Evolutionary conservation across 768 basidiomycete genomes (phyloP), one percentile per base, ranked within the genome.

Genomic region (Boletellus emodensis): DNA sequence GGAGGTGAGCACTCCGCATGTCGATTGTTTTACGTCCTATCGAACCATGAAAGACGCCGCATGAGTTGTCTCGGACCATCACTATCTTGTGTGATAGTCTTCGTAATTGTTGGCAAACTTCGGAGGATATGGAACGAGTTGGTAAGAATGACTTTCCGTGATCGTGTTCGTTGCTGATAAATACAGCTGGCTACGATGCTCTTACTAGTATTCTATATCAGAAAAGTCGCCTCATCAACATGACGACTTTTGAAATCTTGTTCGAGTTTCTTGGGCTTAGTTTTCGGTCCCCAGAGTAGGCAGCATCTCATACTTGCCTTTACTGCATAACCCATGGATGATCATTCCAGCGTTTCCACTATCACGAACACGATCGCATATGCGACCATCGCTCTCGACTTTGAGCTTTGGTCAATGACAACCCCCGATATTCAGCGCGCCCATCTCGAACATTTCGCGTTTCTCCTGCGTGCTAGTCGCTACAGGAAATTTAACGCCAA

Each of bases 101-200:
- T 40, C 81, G 81, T 55, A 85, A 87, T 57, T 89, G 82, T 58
- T 97, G 94, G 94, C 82, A 90, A 60, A 92, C 91, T 60, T 94
- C 90, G 33, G 94, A 94, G 62, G 94, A 96, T 58, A 92, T 94
- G 85, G 94, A 95, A 62, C 76, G 85, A 32, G 70, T 93, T 47
- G 82, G 92, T 93, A 58, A 60, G 86, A 75, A 12, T 4, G n/a
- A 14, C n/a, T 15, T 30, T 42, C 6, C 34, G 37, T 40, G 2
- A 35, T 44, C 6, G n/a, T 22, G n/a, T 44, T 48, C 22, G 30
- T 46, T 44, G 26, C 41, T 61, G 9, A 54, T n/a, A 20, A 22
- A 17, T 22, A 14, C 50, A 93, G 91, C 84, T 47, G 94, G 92
- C 10, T 97, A 94, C 59, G 94, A 95, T 46, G 83, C 92, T 34